Evolutionary conservation across 208 protist genomes (phyloP).

Genomic region (Borovskyia barvae): DNA sequence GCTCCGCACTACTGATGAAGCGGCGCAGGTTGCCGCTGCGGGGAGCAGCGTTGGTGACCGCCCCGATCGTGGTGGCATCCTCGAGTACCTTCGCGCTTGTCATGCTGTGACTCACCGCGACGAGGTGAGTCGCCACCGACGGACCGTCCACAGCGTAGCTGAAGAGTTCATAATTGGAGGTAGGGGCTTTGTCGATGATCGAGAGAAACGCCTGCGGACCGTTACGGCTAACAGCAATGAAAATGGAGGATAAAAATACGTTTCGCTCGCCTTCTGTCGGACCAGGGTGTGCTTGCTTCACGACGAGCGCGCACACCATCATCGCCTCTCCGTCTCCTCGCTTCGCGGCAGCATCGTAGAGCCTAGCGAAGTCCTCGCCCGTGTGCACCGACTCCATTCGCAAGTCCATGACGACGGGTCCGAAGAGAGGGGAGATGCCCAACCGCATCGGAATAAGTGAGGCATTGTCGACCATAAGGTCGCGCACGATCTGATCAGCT

Average conservation of each 20-base stretch:
- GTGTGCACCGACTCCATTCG: conserved; percentile 20
- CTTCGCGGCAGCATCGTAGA: conserved; percentile 28
- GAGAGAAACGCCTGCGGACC: conserved; percentile 29
- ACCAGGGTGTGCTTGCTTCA: conserved; percentile 38
- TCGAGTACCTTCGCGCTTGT: conserved; percentile 21
- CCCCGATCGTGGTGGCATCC: conserved; percentile 29
- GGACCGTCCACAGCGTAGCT: conserved; percentile 47
- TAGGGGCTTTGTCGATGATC: conserved; percentile 26
- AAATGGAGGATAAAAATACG: conserved; percentile 44
- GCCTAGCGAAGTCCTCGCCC: conserved; percentile 23
- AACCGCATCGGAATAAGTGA: conserved; percentile 23
- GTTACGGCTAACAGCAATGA: conserved; percentile 34
- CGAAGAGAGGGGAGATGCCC: conserved; percentile 53
- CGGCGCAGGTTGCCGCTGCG: conserved; percentile 64
- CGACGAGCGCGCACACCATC: conserved; percentile 40
- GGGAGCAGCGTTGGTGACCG: conserved; percentile 42
- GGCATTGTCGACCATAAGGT: conserved; percentile 30
- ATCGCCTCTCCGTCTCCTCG: conserved; percentile 21
- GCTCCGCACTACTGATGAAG: conserved; percentile 51
- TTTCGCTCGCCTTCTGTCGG: conserved; percentile 17
- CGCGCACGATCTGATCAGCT: conserved; percentile 22
- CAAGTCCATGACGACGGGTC: conserved; percentile 36
- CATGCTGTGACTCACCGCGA: conserved; percentile 30
- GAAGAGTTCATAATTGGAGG: conserved; percentile 30
- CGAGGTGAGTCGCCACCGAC: conserved; percentile 32